phyloP scores from a whole-genome alignment of 2,329 filamentous ascomycete species.

The Colletotrichum euphorbiae region DNA sequence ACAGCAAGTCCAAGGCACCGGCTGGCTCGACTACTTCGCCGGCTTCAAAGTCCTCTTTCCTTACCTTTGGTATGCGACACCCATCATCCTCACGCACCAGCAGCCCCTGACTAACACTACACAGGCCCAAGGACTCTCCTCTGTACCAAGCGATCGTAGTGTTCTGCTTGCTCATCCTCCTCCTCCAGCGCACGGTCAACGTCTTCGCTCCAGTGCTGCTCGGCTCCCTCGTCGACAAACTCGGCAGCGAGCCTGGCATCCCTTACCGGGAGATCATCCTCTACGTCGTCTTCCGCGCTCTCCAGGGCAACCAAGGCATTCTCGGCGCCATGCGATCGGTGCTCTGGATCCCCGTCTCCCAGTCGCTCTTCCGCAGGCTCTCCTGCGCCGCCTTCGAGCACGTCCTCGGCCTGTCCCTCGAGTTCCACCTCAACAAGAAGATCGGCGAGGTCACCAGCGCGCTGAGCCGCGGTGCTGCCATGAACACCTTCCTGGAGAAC shows the following conservation, averaged over 20 bases:
- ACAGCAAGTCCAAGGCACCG: slow-evolving; percentile 49
- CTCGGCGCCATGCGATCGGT: slow-evolving; percentile 56
- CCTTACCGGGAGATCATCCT: slow-evolving; percentile 57
- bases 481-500: slow-evolving; percentile 62
- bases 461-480: slow-evolving; percentile 58
- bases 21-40: slow-evolving; percentile 60
- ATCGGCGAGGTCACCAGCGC: slow-evolving; percentile 65
- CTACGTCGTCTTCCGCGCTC: slow-evolving; percentile 56
- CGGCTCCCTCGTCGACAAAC: slow-evolving; percentile 53
- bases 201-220: slow-evolving; percentile 57
- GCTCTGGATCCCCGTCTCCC: slow-evolving; percentile 61
- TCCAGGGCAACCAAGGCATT: slow-evolving; percentile 59
- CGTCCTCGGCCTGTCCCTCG: slow-evolving; percentile 58
- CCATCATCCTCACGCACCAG: not conserved
- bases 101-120: slow-evolving; percentile 24
- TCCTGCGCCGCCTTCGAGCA: slow-evolving; percentile 61
- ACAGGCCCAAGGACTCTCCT: slow-evolving; percentile 56
- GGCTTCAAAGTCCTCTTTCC: slow-evolving; percentile 59
- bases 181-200: slow-evolving; percentile 58
- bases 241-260: slow-evolving; percentile 53
- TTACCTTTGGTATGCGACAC: slow-evolving; percentile 54
- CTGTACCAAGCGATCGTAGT: slow-evolving; percentile 55
- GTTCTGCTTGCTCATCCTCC: slow-evolving; percentile 54
- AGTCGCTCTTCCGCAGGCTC: slow-evolving; percentile 56
- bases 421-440: slow-evolving; percentile 63